Evolutionary conservation across 1,284 basidiomycete genomes (phyloP).

Genomic region (Neonothopanus nambi): DNA sequence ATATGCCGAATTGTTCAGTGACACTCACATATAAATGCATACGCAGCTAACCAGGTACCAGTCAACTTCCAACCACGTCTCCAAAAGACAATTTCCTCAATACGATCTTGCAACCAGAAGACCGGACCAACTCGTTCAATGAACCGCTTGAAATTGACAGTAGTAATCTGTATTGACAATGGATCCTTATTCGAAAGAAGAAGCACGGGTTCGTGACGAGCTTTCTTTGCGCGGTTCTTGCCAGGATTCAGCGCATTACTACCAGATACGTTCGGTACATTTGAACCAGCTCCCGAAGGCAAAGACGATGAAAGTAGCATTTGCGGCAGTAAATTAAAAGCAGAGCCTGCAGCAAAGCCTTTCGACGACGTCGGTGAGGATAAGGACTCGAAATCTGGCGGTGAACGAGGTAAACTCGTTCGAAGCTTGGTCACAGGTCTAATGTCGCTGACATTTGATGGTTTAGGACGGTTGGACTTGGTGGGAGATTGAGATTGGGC

Average conservation of each 20-base stretch:
- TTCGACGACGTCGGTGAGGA: conserved; percentile 8
- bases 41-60: conserved; percentile 62
- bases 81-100: conserved; percentile 77
- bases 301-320: conserved; percentile 20
- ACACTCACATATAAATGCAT: conserved; percentile 68
- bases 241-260: conserved; percentile 12
- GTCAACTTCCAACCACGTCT: conserved; percentile 68
- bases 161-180: conserved; percentile 69
- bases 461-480: not conserved
- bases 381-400: not conserved
- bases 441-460: conserved; percentile 1
- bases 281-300: conserved; percentile 11
- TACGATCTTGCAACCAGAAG: conserved; percentile 77
- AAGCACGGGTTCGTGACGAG: conserved; percentile 15
- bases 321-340: conserved; percentile 16
- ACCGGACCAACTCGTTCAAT: conserved; percentile 64
- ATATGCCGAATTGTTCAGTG: not conserved
- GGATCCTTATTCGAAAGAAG: conserved; percentile 57
- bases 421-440: conserved; percentile 10
- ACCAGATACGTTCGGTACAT: not conserved
- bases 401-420: conserved; percentile 8
- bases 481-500: not conserved
- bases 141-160: conserved; percentile 73
- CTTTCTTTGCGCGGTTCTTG: conserved; percentile 23
- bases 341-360: conserved; percentile 7